Percentiles rank a stretch among this genome's conserved stretches.
Conservation (phyloP, 805 yeast species). For the Wickerhamiella azyma region DNA sequence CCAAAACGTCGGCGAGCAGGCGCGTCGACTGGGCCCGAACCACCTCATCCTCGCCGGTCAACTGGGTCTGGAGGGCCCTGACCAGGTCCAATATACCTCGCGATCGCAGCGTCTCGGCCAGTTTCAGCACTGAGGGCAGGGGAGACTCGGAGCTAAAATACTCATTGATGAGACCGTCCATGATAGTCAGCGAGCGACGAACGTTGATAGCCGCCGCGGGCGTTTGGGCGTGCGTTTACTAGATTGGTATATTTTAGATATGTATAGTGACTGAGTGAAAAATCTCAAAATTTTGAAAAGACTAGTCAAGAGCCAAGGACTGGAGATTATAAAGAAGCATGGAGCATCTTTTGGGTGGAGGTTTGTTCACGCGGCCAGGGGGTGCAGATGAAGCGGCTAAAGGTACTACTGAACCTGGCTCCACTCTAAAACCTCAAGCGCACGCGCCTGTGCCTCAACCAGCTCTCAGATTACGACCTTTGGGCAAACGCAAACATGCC, state of each 20-base stretch:
- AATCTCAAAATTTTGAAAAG: no score
- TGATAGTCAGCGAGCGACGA: neutral
- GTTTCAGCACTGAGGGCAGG: neutral
- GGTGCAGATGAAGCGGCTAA: neutral
- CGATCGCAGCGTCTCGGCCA: conserved; percentile 6
- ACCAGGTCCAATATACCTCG: conserved; percentile 28
- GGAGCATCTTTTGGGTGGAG: neutral
- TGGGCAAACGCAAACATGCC: neutral
- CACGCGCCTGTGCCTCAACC: neutral
- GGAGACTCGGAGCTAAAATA: conserved; percentile 16
- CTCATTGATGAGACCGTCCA: conserved; percentile 18
- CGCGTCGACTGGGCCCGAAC: conserved; percentile 35
- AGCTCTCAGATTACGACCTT: neutral
- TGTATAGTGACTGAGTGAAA: no score
- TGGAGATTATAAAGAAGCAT: neutral
- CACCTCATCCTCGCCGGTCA: conserved; percentile 45
- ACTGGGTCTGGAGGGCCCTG: conserved; percentile 42
- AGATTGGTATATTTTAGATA: no score
- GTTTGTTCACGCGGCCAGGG: neutral
- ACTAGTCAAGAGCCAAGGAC: no score
- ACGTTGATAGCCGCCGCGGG: neutral
- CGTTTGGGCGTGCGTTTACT: no score
- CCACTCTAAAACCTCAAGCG: neutral
- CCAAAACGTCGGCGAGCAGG: conserved; percentile 32
- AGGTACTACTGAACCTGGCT: no score